phyloP scores from a whole-genome alignment of 768 basidiomycete genomes.

The Mrakia frigida region DNA sequence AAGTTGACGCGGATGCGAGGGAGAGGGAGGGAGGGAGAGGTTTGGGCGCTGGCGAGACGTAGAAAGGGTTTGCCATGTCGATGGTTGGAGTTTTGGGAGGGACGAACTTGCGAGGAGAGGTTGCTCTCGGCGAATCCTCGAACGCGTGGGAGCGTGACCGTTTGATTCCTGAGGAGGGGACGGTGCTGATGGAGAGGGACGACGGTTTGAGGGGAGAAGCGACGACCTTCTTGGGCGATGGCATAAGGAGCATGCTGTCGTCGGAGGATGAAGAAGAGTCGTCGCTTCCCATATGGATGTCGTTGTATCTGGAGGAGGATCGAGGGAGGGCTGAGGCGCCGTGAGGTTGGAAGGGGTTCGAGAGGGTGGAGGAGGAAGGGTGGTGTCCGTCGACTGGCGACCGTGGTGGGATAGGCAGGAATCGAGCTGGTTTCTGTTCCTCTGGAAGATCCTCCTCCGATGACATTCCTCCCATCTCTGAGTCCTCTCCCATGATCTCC shows the following conservation, averaged over 20 bases:
- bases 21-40: neutral
- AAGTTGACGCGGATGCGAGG: neutral
- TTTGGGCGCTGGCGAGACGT: constrained; percentile 15
- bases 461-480: neutral
- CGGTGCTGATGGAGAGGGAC: neutral
- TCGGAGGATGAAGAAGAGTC: constrained; percentile 7
- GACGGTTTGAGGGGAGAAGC: constrained; percentile 3
- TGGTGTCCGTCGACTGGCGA: neutral
- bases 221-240: neutral
- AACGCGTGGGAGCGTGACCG: constrained; percentile 9
- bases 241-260: constrained; percentile 16
- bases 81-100: constrained; percentile 7
- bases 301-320: neutral
- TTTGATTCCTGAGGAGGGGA: constrained; percentile 1
- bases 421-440: constrained; percentile 5
- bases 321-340: neutral
- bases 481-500: neutral
- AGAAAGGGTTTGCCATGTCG: constrained; percentile 5
- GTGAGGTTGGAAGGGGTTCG: constrained; percentile 12
- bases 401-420: neutral
- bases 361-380: neutral
- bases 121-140: neutral
- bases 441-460: constrained; percentile 4
- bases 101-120: neutral
- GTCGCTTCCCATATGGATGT: constrained; percentile 9